Percentiles rank a stretch among this genome's conserved stretches.
Conservation (phyloP, 805 yeast genomes). For the Saturnispora dispora region DNA sequence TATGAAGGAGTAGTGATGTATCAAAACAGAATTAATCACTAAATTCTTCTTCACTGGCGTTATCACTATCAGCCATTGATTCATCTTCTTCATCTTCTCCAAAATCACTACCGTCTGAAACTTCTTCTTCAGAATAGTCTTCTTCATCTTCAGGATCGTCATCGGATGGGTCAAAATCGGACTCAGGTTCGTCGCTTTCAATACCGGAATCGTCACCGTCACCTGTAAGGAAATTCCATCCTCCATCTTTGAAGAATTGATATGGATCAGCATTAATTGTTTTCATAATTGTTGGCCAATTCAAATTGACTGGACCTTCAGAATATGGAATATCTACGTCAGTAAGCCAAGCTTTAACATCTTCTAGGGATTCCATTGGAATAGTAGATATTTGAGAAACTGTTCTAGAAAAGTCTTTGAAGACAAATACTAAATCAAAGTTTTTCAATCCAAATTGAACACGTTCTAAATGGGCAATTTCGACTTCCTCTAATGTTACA, state of each 20-base stretch:
- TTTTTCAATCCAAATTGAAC: conserved; percentile 95
- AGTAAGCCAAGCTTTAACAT: conserved; percentile 93
- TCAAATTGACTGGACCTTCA: conserved; percentile 91
- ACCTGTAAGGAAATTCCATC: conserved; percentile 90
- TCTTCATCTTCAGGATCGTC: conserved; percentile 53
- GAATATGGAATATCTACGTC: conserved; percentile 93
- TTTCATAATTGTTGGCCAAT: conserved; percentile 94
- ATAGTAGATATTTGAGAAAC: conserved; percentile 91
- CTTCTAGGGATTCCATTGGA: conserved; percentile 86
- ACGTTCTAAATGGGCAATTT: conserved; percentile 91
- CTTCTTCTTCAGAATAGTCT: conserved; percentile 29
- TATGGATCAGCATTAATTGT: conserved; percentile 88
- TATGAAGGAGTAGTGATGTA: background rate
- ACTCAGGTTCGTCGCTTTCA: conserved; percentile 60
- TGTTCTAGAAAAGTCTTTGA: conserved; percentile 80
- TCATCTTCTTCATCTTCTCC: conserved; percentile 18
- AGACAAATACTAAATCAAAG: conserved; percentile 93
- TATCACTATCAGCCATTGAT: conserved; percentile 13
- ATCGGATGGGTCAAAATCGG: conserved; percentile 52
- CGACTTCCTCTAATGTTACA: conserved; percentile 83
- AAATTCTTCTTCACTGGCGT: conserved; percentile 18
- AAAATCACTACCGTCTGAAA: conserved; percentile 17
- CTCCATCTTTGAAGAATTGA: conserved; percentile 89
- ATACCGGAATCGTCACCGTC: conserved; percentile 71
- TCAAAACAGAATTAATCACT: background rate